These are phyloP conservation scores for Aureobasidium sp. DNA, from an alignment of 2,329 filamentous ascomycete genomes.

Conservation along the genomic window DNA sequence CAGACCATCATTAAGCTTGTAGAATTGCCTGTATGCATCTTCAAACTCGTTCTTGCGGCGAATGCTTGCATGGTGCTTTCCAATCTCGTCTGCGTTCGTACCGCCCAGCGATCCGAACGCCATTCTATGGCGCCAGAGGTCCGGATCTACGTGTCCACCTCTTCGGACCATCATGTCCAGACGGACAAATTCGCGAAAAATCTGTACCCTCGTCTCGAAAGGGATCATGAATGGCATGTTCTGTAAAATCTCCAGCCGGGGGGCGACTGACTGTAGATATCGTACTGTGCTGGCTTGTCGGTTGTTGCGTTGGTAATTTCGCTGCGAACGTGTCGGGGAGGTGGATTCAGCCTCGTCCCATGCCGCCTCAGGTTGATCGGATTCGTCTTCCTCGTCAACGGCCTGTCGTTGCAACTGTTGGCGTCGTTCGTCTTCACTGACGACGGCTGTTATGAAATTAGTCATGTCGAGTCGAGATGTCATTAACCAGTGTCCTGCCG, in stretches of 20 bases:
- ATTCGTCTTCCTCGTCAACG: conserved; percentile 45
- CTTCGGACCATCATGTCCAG: conserved; percentile 68
- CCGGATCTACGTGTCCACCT: conserved; percentile 60
- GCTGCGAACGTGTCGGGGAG: background rate
- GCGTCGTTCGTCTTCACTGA: conserved; percentile 72
- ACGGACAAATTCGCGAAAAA: conserved; percentile 87
- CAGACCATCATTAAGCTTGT: conserved; percentile 66
- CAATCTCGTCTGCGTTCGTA: conserved; percentile 32
- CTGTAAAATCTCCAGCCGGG: conserved; percentile 79
- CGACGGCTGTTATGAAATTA: conserved; percentile 76
- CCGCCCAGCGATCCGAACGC: conserved; percentile 18
- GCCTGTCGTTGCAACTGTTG: conserved; percentile 60
- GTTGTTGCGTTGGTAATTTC: conserved; percentile 46
- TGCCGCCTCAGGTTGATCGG: conserved; percentile 27
- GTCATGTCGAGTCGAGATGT: conserved; percentile 79
- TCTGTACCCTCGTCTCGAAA: conserved; percentile 81
- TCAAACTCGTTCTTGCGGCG: conserved; percentile 71
- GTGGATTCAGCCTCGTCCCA: conserved; percentile 26
- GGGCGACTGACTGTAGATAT: conserved; percentile 69
- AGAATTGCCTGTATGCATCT: conserved; percentile 80
- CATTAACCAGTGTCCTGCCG: conserved; percentile 89
- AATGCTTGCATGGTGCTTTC: conserved; percentile 66
- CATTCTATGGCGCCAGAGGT: conserved; percentile 58
- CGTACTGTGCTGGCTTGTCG: conserved; percentile 60
- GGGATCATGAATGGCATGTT: conserved; percentile 98